Evolutionary conservation across 495 filamentous ascomycete species (phyloP), one percentile per base, ranked within the genome.

Genomic region (Penicillium canariense): DNA sequence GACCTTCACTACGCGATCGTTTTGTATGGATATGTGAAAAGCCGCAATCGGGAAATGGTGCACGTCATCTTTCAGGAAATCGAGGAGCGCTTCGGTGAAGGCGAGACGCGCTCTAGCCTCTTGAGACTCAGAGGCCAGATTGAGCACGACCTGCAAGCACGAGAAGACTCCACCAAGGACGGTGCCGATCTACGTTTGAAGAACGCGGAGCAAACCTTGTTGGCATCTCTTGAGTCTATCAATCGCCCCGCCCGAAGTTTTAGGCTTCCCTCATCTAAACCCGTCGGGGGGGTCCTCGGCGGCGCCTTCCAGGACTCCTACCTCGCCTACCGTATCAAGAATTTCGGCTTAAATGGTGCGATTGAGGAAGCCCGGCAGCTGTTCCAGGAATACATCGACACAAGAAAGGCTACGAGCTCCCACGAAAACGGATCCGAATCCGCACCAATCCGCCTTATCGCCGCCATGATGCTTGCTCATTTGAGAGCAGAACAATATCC

Each of bases 1-100:
- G 75, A 81, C 11, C 77, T 87, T 10, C 90, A 96, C 65, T 95
- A 90, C 65, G 78, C 84, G n/a, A 81, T 90, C 5, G 68, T 93
- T 23, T 84, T 94, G 74, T 76, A 79, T 23, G 88, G 84, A 3
- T 89, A 81, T 57, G 63, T 87, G 39, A 70, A 61, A 28, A 68
- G 66, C 32, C 67, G 75, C 32, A 73, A 84, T 31, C 71, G 73
- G 34, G 66, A 69, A 11, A 81, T 77, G 66, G 81, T 83, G 7
- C 76, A 82, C 48, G 58, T 71, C 35, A 67, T 84, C 18, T 79
- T 82, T 36, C 62, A 71, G 11, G 70, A 77, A 38, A 86, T 89
- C 75, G 27, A 70, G 40, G 50, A 69, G 14, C 68, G 73, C 20
- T 76, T 88, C 36, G 63, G 59, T 22, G 64, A 38, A 52, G 69